Evolutionary conservation across 202 grass and related monocot genomes (phyloP).

Genomic region (Zoysia matrella): DNA sequence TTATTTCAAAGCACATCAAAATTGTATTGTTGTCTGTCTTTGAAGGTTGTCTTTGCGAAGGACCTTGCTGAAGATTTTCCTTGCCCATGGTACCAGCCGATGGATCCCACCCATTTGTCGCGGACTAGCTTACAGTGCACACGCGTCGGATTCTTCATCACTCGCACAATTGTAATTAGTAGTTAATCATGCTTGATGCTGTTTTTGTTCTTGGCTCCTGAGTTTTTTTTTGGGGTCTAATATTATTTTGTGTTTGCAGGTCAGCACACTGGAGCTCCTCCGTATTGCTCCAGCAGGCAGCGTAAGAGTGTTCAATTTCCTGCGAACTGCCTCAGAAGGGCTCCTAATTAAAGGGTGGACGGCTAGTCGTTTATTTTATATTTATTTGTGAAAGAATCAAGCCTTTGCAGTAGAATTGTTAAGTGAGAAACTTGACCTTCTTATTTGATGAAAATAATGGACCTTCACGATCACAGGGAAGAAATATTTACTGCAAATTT

Average conservation of each 20-base stretch:
- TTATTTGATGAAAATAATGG: too few relatives aligned
- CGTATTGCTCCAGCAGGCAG: slow-evolving; percentile 58
- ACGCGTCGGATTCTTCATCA: slow-evolving; percentile 48
- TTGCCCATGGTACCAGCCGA: slow-evolving; percentile 66
- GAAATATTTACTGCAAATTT: slow-evolving; percentile 51
- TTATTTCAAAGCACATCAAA: not conserved
- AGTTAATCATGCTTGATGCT: not conserved
- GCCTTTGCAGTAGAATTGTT: accelerated
- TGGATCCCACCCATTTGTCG: slow-evolving; percentile 47
- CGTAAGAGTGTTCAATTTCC: slow-evolving; percentile 41
- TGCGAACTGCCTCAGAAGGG: slow-evolving; percentile 54
- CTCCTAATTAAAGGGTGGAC: slow-evolving; percentile 59
- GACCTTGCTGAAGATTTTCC: slow-evolving; percentile 62
- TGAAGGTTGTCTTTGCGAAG: slow-evolving; percentile 59
- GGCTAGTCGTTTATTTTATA: slow-evolving; percentile 26
- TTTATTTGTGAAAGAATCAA: not conserved
- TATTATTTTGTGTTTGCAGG: slow-evolving; percentile 26
- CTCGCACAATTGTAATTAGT: slow-evolving; percentile 28
- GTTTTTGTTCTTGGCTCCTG: not conserved
- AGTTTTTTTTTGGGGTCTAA: not conserved
- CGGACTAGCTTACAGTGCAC: slow-evolving; percentile 56
- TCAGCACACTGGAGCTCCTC: slow-evolving; percentile 57
- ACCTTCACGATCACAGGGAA: slow-evolving; percentile 28
- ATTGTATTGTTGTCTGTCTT: not conserved
- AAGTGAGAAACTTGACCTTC: not conserved